These are phyloP conservation scores for Xylaria polymorpha DNA, from an alignment of 2,329 filamentous ascomycete genomes.

Conservation along the genomic window DNA sequence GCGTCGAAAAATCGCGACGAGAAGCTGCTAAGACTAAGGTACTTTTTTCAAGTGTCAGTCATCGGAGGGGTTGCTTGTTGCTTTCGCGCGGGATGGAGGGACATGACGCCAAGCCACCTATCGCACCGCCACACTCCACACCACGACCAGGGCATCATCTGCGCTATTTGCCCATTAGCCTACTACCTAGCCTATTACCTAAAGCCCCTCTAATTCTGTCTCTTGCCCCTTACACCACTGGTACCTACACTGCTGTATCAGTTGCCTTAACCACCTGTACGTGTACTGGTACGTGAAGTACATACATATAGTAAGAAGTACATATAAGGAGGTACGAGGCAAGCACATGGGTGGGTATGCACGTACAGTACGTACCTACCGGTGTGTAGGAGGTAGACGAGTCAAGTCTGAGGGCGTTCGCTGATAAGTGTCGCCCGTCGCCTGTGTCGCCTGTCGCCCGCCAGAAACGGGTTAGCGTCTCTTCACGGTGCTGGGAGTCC, in stretches of 20 bases:
- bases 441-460: constrained; percentile 1
- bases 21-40: not conserved
- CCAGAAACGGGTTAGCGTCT: constrained; percentile 34
- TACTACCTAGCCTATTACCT: no score
- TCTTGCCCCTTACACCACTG: not conserved
- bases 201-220: constrained; percentile 1
- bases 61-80: constrained; percentile 32
- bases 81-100: constrained; percentile 11
- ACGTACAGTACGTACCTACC: no score
- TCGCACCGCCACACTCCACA: constrained; percentile 28
- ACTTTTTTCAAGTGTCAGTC: constrained; percentile 26
- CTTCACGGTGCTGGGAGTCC: constrained; percentile 23
- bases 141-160: not conserved
- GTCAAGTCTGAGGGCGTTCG: not conserved
- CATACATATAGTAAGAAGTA: no score
- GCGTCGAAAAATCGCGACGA: not conserved
- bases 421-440: constrained; percentile 27
- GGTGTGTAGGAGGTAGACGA: constrained; percentile 1
- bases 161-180: not conserved
- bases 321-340: not conserved
- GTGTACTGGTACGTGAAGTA: no score
- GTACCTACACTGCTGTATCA: not conserved
- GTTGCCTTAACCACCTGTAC: not conserved
- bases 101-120: constrained; percentile 29
- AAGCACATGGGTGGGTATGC: not conserved